Base-by-base conservation (phyloP, 139 green algal genomes). In the Coelastrella sp. region DNA sequence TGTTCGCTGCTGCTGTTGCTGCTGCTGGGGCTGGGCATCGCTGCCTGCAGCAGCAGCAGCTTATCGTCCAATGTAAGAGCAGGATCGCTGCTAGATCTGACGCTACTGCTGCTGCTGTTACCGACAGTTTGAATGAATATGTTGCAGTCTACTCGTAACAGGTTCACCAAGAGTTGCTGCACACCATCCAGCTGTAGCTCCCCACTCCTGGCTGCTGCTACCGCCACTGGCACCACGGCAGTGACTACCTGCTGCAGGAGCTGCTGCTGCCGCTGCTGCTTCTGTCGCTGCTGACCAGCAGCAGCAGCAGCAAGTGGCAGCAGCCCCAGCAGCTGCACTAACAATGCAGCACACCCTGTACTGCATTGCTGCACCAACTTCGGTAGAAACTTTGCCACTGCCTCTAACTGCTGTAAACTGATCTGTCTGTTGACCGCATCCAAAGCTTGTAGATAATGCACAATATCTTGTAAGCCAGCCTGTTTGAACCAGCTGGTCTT, bases 401-500 rank as follows among this genome's bases (percentile, higher is more conserved):
- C 16, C 17, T 22, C 68, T 32, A 23, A 17, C 6, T 76, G 68
- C 17, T 76, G 16, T 17, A 76, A 6, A 47, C 16, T 22, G 2
- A 76, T 5, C n/a, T 47, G 68, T 22, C 17, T 76, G 68, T 23
- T 22, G 68, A 76, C 57, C 47, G 56, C 60, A 4, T 66, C 60
- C 65, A 88, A 54, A 19, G 65, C 82, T 56, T 61, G 32, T n/a
- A 78, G 32, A 17, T 79, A 65, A 10, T 56, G 61, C 8, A 88
- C 32, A 10, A 56, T 64, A 3, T 23, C 65, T 17, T 6, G 22
- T 20, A 73, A 19, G 17, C 14, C 54, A n/a, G 64, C 64, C 19
- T 77, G 32, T 65, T 79, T 88, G 82, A 88, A 88, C 82, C 82
- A 88, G 65, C 65, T 88, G 82, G 3, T 73, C 32, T 78, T 64